A percentile compares a stretch with the other conserved stretches of the same genome.
phyloP scores from a whole-genome alignment of 106 monocot genomes.

The Narthecium ossifragum region DNA sequence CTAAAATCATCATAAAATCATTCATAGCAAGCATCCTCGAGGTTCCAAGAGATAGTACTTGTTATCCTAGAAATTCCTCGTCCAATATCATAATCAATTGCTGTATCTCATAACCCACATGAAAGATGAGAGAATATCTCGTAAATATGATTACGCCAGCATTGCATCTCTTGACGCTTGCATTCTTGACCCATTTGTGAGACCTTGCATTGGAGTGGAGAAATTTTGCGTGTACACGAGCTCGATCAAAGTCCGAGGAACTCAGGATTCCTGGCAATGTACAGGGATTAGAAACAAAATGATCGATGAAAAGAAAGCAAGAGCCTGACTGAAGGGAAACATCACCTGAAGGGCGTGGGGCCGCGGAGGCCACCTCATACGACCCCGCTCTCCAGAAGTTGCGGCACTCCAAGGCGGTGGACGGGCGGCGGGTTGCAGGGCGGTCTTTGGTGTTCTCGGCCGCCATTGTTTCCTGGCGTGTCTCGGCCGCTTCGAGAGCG shows the following conservation, averaged over 20 bases:
- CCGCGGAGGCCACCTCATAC: constrained; percentile 17
- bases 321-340: too few species aligned
- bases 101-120: too few species aligned
- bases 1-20: too few species aligned
- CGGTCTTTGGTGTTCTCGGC: background rate
- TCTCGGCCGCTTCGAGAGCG: background rate
- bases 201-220: constrained; percentile 94
- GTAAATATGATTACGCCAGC: too few species aligned
- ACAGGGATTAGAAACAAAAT: constrained; percentile 1
- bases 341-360: constrained; percentile 16
- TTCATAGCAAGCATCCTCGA: too few species aligned
- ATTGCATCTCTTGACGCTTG: too few species aligned
- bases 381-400: constrained; percentile 80
- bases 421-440: background rate
- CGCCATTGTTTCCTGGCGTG: background rate
- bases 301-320: background rate
- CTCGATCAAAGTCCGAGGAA: constrained; percentile 55
- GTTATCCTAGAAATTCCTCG: too few species aligned
- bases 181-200: constrained; percentile 96
- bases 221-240: constrained; percentile 86
- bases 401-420: constrained; percentile 38
- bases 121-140: too few species aligned
- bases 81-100: too few species aligned
- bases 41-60: too few species aligned
- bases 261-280: constrained; percentile 20